Conservation (phyloP, 768 basidiomycete species). For the Neoboletus magnificus region DNA sequence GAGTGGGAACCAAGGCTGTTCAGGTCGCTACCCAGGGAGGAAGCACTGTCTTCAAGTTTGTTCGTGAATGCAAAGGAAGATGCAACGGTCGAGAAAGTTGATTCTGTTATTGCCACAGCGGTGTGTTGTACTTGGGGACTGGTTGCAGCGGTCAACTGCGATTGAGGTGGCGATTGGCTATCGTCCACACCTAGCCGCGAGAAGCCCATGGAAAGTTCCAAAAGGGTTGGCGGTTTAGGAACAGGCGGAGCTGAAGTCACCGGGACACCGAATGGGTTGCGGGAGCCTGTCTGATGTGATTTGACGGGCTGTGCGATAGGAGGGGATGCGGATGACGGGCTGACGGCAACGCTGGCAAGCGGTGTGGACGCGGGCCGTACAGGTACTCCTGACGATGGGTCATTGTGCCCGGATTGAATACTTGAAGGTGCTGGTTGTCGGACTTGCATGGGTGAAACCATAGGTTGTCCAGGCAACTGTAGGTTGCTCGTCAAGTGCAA, state of each 20-base stretch:
- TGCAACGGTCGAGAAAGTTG: slow-evolving; percentile 65
- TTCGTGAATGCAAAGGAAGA: slow-evolving; percentile 60
- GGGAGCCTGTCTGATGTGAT: slow-evolving; percentile 89
- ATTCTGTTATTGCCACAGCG: slow-evolving; percentile 23
- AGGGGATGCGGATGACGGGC: slow-evolving; percentile 34
- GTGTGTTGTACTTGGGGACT: slow-evolving; percentile 28
- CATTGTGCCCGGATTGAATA: slow-evolving; percentile 5
- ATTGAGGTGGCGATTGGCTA: slow-evolving; percentile 30
- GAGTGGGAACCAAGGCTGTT: slow-evolving; percentile 18
- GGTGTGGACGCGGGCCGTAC: slow-evolving; percentile 74
- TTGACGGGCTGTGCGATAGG: slow-evolving; percentile 62
- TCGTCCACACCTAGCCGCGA: slow-evolving; percentile 25
- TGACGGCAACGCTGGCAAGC: slow-evolving; percentile 39
- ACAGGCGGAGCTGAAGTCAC: slow-evolving; percentile 58
- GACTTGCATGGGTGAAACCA: slow-evolving; percentile 4
- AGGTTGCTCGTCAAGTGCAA: slow-evolving; percentile 10
- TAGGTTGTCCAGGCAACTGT: slow-evolving; percentile 11
- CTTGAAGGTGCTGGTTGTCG: slow-evolving; percentile 7
- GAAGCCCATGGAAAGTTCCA: slow-evolving; percentile 66
- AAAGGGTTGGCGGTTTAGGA: slow-evolving; percentile 75
- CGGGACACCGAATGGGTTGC: slow-evolving; percentile 90
- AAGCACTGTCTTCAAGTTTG: slow-evolving; percentile 28
- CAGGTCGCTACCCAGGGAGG: neutral
- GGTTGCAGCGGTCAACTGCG: slow-evolving; percentile 31
- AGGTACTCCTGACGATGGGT: slow-evolving; percentile 33